Evolutionary conservation across 805 yeast genomes (phyloP).

Genomic region (Maudiozyma saulgeensis): DNA sequence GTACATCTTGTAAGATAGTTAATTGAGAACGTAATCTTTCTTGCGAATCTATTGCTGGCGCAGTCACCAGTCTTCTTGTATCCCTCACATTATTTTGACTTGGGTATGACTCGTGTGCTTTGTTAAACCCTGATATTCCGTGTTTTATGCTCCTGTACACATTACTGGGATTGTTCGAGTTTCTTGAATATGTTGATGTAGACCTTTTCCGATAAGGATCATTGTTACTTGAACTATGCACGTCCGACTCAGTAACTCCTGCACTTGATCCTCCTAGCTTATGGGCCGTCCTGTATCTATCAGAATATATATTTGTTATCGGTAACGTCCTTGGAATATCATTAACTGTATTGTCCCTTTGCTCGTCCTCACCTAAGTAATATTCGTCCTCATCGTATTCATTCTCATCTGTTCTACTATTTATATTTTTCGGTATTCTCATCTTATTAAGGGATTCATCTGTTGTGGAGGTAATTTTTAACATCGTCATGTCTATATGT

Average conservation of each 20-base stretch:
- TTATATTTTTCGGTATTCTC: neutral
- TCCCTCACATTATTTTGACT: neutral
- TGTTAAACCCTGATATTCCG: neutral
- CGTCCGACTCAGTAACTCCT: neutral
- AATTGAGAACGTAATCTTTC: constrained; percentile 65
- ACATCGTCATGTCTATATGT: too few relatives aligned
- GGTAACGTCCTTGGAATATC: constrained; percentile 4
- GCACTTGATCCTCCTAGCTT: neutral
- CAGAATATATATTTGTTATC: constrained; percentile 2
- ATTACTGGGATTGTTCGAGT: neutral
- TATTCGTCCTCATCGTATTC: constrained; percentile 5
- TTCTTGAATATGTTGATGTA: neutral
- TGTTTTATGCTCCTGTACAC: neutral
- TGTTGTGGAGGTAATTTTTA: neutral
- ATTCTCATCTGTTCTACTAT: constrained; percentile 1
- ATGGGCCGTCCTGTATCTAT: neutral
- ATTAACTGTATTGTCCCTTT: neutral
- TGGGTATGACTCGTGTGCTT: too few relatives aligned
- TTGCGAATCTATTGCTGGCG: constrained; percentile 11
- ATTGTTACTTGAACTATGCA: neutral
- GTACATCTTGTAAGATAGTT: constrained; percentile 73
- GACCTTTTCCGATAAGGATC: neutral
- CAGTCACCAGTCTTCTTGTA: constrained; percentile 12
- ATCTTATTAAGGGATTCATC: neutral
- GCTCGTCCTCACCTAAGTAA: neutral